Evolutionary conservation across 495 filamentous ascomycete genomes (phyloP).

Genomic region (Xylaria cubensis): DNA sequence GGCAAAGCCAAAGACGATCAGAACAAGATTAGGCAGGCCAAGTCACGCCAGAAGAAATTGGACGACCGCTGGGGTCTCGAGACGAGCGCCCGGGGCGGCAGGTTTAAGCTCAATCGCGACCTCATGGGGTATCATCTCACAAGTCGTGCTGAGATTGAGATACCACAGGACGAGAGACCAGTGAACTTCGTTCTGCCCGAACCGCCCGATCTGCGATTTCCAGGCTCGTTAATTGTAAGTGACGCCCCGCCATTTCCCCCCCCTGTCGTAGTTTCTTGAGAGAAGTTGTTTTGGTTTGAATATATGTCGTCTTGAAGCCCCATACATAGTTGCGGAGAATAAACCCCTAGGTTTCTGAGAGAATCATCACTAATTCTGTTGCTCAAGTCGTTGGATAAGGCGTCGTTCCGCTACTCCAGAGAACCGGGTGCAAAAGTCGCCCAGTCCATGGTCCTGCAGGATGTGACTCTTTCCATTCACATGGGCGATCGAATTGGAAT

Average conservation of each 20-base stretch:
- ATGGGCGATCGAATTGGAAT: constrained; percentile 75
- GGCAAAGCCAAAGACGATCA: constrained; percentile 77
- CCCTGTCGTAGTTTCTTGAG: no score
- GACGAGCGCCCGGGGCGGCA: constrained; percentile 68
- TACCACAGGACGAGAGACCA: constrained; percentile 68
- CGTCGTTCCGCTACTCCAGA: constrained; percentile 63
- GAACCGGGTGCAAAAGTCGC: constrained; percentile 30
- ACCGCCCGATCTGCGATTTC: constrained; percentile 73
- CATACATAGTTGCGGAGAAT: neutral
- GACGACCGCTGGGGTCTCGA: constrained; percentile 80
- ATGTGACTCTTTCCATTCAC: constrained; percentile 68
- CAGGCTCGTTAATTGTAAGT: constrained; percentile 65
- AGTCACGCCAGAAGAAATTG: constrained; percentile 78
- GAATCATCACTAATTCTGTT: neutral
- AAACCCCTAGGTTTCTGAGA: no score
- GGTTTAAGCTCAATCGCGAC: constrained; percentile 83
- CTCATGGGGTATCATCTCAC: constrained; percentile 63
- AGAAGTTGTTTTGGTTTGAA: no score
- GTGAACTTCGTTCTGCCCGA: constrained; percentile 63
- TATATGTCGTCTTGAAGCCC: no score
- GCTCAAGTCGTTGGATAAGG: constrained; percentile 63
- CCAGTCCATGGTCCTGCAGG: constrained; percentile 51
- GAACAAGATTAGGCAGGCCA: constrained; percentile 79
- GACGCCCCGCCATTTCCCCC: neutral
- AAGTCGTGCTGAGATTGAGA: constrained; percentile 68